Evolutionary conservation across 2,329 filamentous ascomycete genomes (phyloP).

Genomic region (Phialocephala sp.): DNA sequence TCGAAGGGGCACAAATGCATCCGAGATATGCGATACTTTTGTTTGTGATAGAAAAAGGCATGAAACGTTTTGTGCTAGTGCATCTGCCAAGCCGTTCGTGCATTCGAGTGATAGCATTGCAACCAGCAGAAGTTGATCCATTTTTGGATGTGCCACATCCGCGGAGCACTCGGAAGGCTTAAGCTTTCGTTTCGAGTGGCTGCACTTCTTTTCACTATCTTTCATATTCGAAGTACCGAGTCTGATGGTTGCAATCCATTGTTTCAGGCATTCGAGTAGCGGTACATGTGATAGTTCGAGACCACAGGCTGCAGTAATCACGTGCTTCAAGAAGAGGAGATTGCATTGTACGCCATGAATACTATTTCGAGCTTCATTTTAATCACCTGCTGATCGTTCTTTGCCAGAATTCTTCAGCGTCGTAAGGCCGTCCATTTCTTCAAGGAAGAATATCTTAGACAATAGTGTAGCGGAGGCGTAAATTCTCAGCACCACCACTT

Average conservation of each 20-base stretch:
- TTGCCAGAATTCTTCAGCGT: not conserved
- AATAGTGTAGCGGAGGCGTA: not conserved
- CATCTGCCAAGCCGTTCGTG: not conserved
- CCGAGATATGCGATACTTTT: not conserved
- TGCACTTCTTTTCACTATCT: not conserved
- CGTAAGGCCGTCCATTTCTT: not conserved
- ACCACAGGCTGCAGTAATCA: no score
- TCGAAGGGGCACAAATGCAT: not conserved
- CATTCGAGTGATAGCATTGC: not conserved
- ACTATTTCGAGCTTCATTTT: not conserved
- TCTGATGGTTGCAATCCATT: not conserved
- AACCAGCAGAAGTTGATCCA: not conserved
- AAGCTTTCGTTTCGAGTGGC: not conserved
- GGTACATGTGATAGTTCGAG: slow-evolving; percentile 4
- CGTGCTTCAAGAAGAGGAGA: no score
- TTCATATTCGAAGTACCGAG: not conserved
- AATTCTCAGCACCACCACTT: not conserved
- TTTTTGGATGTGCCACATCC: not conserved
- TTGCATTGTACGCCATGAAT: no score
- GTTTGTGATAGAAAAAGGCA: not conserved
- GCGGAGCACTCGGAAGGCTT: not conserved
- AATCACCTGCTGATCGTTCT: not conserved
- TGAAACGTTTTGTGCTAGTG: not conserved
- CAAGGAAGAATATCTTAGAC: not conserved
- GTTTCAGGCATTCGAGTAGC: not conserved